phyloP scores from a whole-genome alignment of 768 basidiomycete species.

The Tulasnella sp. region DNA sequence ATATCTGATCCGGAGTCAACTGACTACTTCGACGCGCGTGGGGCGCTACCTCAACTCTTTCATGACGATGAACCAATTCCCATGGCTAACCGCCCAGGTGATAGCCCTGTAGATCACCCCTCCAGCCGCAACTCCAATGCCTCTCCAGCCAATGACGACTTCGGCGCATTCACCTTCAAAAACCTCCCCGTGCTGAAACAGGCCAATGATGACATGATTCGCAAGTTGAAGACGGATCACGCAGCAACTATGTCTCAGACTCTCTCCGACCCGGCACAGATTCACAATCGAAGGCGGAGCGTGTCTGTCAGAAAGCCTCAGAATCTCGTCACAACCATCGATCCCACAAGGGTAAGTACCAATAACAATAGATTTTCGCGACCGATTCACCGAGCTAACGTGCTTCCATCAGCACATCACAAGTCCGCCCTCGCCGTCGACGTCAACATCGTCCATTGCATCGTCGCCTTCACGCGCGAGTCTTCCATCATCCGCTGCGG shows the following conservation, averaged over 20 bases:
- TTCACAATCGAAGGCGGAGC: constrained; percentile 50
- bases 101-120: constrained; percentile 28
- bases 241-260: constrained; percentile 62
- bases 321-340: constrained; percentile 59
- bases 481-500: constrained; percentile 56
- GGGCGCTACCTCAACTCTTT: constrained; percentile 82
- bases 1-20: constrained; percentile 94
- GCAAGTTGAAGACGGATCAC: constrained; percentile 88
- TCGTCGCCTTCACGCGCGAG: constrained; percentile 78
- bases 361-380: neutral
- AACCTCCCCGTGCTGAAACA: constrained; percentile 93
- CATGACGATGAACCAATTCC: constrained; percentile 70
- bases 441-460: constrained; percentile 81
- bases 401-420: constrained; percentile 35
- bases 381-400: neutral
- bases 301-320: constrained; percentile 79
- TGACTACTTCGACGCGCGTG: constrained; percentile 98
- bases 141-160: constrained; percentile 69
- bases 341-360: constrained; percentile 29
- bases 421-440: constrained; percentile 85
- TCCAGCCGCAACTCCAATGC: constrained; percentile 10
- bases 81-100: constrained; percentile 21
- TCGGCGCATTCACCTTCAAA: constrained; percentile 97
- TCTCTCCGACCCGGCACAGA: constrained; percentile 12
- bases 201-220: constrained; percentile 95